phyloP scores from a whole-genome alignment of 2,329 filamentous ascomycete genomes.

The Beauveria australis region DNA sequence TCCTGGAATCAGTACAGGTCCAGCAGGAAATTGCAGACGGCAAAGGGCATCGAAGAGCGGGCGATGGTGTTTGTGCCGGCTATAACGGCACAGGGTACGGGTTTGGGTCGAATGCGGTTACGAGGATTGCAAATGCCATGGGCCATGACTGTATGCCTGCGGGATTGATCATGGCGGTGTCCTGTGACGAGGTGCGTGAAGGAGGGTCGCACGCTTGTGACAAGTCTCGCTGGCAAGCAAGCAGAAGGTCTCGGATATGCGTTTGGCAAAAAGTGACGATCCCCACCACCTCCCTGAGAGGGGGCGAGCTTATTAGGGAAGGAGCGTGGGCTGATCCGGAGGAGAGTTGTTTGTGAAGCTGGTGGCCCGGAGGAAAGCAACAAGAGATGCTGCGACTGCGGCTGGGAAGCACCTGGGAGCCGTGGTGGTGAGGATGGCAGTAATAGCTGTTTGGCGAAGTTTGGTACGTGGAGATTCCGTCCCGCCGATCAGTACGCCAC shows the following conservation, averaged over 20 bases:
- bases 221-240: not conserved
- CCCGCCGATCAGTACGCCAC: not conserved
- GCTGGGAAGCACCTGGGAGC: not conserved
- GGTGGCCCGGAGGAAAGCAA: too few relatives aligned
- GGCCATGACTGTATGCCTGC: not conserved
- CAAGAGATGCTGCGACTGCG: not conserved
- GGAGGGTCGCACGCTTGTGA: constrained; percentile 5
- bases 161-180: not conserved
- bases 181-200: not conserved
- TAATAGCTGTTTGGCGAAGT: not conserved
- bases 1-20: too few relatives aligned
- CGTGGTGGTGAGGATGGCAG: not conserved
- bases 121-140: not conserved
- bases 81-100: not conserved
- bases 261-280: not conserved
- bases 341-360: not conserved
- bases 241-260: constrained; percentile 3
- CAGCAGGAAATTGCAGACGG: not conserved
- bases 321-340: not conserved
- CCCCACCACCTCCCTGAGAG: too few relatives aligned
- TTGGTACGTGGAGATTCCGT: not conserved
- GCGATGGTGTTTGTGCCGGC: not conserved
- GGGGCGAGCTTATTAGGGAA: not conserved
- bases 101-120: not conserved
- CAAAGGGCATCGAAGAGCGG: not conserved